Evolutionary conservation across 2,329 filamentous ascomycete species (phyloP), one percentile per base, ranked within the genome.

Genomic region (Monilinia laxa): DNA sequence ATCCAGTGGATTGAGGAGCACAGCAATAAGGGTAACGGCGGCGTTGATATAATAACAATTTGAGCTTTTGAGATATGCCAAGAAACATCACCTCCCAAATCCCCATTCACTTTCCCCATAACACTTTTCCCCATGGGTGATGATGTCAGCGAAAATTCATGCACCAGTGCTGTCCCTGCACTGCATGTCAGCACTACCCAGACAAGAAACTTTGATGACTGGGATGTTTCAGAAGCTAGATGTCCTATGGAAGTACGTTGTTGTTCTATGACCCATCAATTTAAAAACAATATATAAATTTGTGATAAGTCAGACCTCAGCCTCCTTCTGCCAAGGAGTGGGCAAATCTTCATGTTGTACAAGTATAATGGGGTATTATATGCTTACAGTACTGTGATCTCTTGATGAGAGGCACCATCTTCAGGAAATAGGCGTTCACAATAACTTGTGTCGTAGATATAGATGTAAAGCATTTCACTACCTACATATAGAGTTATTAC

Each of bases 11-110:
- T 25, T 14, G 52, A n/a, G 14, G 52, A n/a, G 14, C 18, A 35
- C 40, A 57, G 62, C 42, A 57, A 38, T n/a, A 6, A 47, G 52
- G 52, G 45, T 51, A 62, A 62, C 14, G 58, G 49, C 45, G 58
- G 58, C 58, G 58, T 62, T 62, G 47, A 62, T 31, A 45, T 51
- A 51, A 42, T 52, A 51, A 62, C 58, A 51, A 9, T 62, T 51
- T 28, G 35, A 62, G n/a, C 45, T 38, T 51, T 51, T 62, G 31
- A 51, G 45, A 51, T 25, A 62, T 62, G 58, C 58, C 58, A 58
- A 58, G 52, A 47, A 47, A 64, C 25, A 64, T 25, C 4, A 23
- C 42, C 12, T 6, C 35, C 9, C 31, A 51, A 51, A 49, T 10
- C 57, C 57, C 42, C 28, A 49, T 23, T 18, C 28, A 49, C n/a